Evolutionary conservation across 1,284 basidiomycete genomes (phyloP), one percentile per base, ranked within the genome.

Genomic region (Naganishia liquefaciens): DNA sequence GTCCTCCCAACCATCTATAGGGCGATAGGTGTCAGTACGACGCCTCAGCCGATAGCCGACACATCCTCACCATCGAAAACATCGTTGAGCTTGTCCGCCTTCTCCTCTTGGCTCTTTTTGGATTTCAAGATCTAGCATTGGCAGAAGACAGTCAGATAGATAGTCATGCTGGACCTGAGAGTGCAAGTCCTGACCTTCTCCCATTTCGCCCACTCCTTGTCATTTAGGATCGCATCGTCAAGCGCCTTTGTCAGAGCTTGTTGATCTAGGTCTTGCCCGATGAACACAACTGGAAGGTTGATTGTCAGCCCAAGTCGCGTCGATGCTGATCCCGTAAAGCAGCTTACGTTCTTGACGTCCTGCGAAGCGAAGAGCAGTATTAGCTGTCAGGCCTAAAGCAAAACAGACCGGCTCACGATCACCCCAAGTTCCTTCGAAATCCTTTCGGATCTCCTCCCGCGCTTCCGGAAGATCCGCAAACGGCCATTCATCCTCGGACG

Each of bases 341-440:
- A 37, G 33, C 33, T 37, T 37, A 37, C 33, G 33, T 13, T 37
- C 33, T 37, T 37, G 33, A 37, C 33, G 33, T 37, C 33, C 33
- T 37, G 33, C 33, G 33, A 37, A 37, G 10, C 9, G 4, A 7
- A 10, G 33, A 37, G 9, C n/a, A 13, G 13, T 76, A 73, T 11
- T 78, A 69, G 44, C 74, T 70, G 53, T 79, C 75, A 17, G 72
- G 73, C 62, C 81, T 81, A 62, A 77, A 75, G 21, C 77, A 75
- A 3, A 71, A 68, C 65, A 53, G 15, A 15, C 21, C 19, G 5
- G 68, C 70, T 65, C 51, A 39, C 80, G 74, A 69, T 82, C 81
- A 17, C 79, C 80, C 80, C 80, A 81, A 2, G 69, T 64, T 1
- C 76, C 80, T 27, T 76, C 49, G 54, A 82, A 81, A 69, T 82